Evolutionary conservation across 108 stramenopile species (phyloP).

Genomic region (Nitzschia putrida): DNA sequence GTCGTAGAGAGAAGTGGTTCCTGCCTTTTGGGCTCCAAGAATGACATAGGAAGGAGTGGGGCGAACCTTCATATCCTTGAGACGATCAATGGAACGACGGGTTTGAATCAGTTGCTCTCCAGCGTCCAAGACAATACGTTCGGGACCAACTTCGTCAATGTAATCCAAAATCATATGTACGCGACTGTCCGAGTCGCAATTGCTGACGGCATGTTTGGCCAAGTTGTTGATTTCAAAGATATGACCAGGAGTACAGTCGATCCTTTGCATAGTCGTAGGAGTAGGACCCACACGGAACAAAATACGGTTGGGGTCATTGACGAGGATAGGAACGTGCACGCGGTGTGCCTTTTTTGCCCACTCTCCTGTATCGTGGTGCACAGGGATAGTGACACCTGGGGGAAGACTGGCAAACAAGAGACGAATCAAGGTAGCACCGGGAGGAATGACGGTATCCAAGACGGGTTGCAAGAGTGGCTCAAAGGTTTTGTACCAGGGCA

Average conservation of each 20-base stretch:
- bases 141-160: slow-evolving; percentile 45
- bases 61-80: slow-evolving; percentile 43
- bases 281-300: slow-evolving; percentile 88
- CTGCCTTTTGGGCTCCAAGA: slow-evolving; percentile 94
- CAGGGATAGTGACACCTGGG: slow-evolving; percentile 92
- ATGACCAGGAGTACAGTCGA: slow-evolving; percentile 82
- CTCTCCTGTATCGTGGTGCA: slow-evolving; percentile 97
- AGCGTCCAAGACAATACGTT: slow-evolving; percentile 57
- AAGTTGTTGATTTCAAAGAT: slow-evolving; percentile 99
- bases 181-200: slow-evolving; percentile 65
- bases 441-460: slow-evolving; percentile 50
- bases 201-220: slow-evolving; percentile 93
- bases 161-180: slow-evolving; percentile 97
- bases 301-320: slow-evolving; percentile 66
- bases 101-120: slow-evolving; percentile 90
- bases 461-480: slow-evolving; percentile 77
- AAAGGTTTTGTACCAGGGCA: slow-evolving; percentile 88
- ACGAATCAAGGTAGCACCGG: slow-evolving; percentile 61
- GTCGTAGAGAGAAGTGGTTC: slow-evolving; percentile 94
- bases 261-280: slow-evolving; percentile 63
- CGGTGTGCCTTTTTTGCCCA: slow-evolving; percentile 96
- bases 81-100: slow-evolving; percentile 87
- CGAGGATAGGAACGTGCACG: slow-evolving; percentile 90
- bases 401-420: slow-evolving; percentile 93
- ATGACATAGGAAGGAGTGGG: slow-evolving; percentile 81